Conservation (phyloP, 176 grass and related monocot genomes). For the Echinochloa phyllopogon region DNA sequence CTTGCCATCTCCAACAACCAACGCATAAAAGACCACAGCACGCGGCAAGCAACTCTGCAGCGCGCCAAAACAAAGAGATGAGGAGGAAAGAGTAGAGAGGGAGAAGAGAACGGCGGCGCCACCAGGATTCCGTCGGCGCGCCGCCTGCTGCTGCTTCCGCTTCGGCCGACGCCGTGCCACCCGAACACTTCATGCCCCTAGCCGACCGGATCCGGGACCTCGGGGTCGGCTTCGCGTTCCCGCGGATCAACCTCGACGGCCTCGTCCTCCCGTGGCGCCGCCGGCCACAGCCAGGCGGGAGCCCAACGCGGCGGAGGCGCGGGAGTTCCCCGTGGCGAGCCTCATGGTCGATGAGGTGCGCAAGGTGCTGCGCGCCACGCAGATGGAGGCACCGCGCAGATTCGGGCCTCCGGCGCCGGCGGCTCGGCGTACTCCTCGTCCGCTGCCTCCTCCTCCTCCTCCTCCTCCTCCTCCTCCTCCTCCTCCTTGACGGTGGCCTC, state of each 20-base stretch:
- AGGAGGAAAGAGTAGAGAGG: no score
- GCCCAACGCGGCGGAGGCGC: no score
- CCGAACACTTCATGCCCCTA: slow-evolving; percentile 59
- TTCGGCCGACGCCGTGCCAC: slow-evolving; percentile 62
- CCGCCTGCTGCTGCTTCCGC: no score
- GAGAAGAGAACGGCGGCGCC: no score
- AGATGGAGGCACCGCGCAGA: slow-evolving; percentile 68
- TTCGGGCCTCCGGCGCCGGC: slow-evolving; percentile 54
- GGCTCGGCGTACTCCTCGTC: slow-evolving; percentile 63
- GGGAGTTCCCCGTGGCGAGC: slow-evolving; percentile 17
- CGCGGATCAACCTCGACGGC: slow-evolving; percentile 79
- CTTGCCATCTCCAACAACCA: no score
- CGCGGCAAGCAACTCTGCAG: no score
- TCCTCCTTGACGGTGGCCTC: no score
- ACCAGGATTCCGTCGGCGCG: no score
- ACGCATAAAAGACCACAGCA: no score
- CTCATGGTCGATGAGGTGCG: slow-evolving; percentile 69
- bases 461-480: no score
- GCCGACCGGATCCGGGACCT: slow-evolving; percentile 81
- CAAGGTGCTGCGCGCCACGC: slow-evolving; percentile 76
- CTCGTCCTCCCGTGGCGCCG: slow-evolving; percentile 64
- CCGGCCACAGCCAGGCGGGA: background rate
- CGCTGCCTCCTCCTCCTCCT: no score
- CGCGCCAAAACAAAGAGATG: no score
- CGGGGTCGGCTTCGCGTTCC: slow-evolving; percentile 47